Evolutionary conservation across 768 basidiomycete genomes (phyloP), one percentile per base, ranked within the genome.

Genomic region (Arthromyces matolae): DNA sequence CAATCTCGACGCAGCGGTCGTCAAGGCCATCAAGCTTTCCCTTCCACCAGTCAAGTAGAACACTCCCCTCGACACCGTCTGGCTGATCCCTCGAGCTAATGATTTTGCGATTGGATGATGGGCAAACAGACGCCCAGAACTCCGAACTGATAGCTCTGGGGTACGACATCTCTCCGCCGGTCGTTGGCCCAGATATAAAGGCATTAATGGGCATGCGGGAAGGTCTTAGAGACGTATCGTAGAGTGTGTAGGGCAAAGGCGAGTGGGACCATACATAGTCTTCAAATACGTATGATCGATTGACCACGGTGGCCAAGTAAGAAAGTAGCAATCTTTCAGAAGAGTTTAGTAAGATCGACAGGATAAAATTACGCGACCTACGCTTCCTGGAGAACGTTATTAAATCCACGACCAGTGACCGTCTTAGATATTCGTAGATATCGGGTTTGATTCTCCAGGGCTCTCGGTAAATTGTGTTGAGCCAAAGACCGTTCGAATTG

Each of bases 341-440:
- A 6, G 19, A 5, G 2, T 20, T 23, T 33, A 33, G 22, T 29
- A 10, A 31, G 13, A 8, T 27, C 1, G 13, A 28, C 32, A 4
- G 10, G n/a, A n/a, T 19, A 14, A 18, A 20, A 16, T 8, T 8
- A 34, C 16, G 35, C 25, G 19, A 44, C 42, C 7, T 58, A 81
- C 79, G 70, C 67, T 70, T 83, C 79, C 59, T 82, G 78, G 24
- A 83, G 64, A 18, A 81, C 61, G 47, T 83, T 83, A 60, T 82
- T 81, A 49, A 81, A 67, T 1, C 81, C 81, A 41, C 76, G 77
- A 0, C 77, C 79, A 75, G 77, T 79, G 1, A 80, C 49, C 45
- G 79, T 76, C 13, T 70, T 70, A 0, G 76, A 73, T 53, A 80
- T 80, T 22, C 71, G 56, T 22, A 83, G 54, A 51, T 75, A 81